phyloP scores from a whole-genome alignment of 768 basidiomycete species.

The Termitomyces sp. region DNA sequence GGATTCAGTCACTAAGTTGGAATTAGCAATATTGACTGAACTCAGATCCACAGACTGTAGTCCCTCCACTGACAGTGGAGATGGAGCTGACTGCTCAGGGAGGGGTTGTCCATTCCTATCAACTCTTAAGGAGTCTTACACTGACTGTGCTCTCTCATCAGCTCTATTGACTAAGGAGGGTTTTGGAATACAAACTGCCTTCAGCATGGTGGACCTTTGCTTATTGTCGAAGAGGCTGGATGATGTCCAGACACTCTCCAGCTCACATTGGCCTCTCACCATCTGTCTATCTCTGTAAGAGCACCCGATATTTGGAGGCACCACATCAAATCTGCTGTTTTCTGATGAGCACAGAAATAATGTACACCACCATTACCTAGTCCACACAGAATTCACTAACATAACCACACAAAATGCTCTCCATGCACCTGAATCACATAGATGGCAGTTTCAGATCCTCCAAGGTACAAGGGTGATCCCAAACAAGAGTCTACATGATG shows the following conservation, averaged over 20 bases:
- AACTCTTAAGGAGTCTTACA: neutral
- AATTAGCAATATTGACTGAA: no score
- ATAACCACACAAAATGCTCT: no score
- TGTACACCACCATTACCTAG: neutral
- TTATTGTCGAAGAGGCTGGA: neutral
- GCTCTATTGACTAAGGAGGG: neutral
- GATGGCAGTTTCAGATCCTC: no score
- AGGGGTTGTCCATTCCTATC: neutral
- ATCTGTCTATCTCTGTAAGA: neutral
- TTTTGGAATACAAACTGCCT: neutral
- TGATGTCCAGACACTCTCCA: neutral
- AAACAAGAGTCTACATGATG: no score
- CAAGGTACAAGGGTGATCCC: no score
- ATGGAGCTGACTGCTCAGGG: slow-evolving; percentile 3
- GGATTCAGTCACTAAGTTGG: no score
- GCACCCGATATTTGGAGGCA: no score
- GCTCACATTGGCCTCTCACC: neutral
- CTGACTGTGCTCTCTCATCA: neutral
- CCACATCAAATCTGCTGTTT: neutral
- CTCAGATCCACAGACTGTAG: neutral
- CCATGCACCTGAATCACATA: no score
- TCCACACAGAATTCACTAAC: neutral
- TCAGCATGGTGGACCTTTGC: neutral
- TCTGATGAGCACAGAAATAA: no score
- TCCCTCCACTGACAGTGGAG: neutral